Evolutionary conservation across 2,329 filamentous ascomycete genomes (phyloP), one percentile per base, ranked within the genome.

Genomic region (Coniochaeta sp.): DNA sequence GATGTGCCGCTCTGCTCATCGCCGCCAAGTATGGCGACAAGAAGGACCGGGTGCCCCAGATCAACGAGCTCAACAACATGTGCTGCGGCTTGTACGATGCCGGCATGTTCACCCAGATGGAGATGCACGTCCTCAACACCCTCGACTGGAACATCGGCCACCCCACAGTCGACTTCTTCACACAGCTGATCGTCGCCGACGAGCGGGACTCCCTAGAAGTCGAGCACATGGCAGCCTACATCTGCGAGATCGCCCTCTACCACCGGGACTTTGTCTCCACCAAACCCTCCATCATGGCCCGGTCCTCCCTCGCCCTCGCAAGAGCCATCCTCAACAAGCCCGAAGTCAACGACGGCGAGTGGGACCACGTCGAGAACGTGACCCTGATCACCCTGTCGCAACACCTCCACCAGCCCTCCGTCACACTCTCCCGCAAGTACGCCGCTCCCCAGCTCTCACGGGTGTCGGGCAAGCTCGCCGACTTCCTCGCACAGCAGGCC

Each of bases 21-120:
- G 92, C 94, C 58, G 89, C 94, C 71, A 99, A 99, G 78, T 99
- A 97, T 67, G 92, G 92, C 53, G 94, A 99, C 73, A 92, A 94
- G 77, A 99, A 99, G 76, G 94, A 99, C 66, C 85, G 91, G 49
- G 94, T 99, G n/a, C 94, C 94, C 4, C 94, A 95, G 58, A 95
- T 99, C 67, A 85, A 90, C 67, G 94, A 99, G 69, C 78, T 99
- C 58, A 96, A 96, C 79, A 95, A 92, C 60, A 97, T 99, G 94
- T 99, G 94, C 80, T 97, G 94, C 73, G 91, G 89, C 32, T 81
- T 97, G 33, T 99, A 99, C 72, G 94, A 99, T 63, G 91, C 96
- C 48, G 92, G 96, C 73, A 99, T 99, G 94, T 99, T 99, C 74
- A 92, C 91, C 10, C 94, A 99, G 71, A 99, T 99, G 94, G 94